Percentiles rank a stretch among this genome's conserved stretches.
Evolutionary conservation across 164 flowering plant species (phyloP).

Genomic region (Sextonia rubra): DNA sequence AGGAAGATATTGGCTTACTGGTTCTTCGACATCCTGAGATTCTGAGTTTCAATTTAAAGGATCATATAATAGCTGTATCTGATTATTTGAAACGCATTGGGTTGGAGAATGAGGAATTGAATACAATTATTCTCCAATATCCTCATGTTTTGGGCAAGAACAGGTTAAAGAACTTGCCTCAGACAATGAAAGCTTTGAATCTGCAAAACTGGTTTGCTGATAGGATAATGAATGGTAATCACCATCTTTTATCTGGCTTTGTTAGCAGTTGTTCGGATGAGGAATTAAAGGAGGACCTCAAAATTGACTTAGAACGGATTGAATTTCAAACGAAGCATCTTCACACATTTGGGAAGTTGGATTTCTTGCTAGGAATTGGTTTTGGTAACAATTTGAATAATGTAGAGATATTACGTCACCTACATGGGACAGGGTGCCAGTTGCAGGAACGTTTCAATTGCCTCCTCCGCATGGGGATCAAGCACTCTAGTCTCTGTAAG

Average conservation of each 20-base stretch:
- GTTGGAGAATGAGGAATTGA: constrained; percentile 24
- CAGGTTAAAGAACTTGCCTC: constrained; percentile 51
- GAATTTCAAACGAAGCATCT: constrained; percentile 13
- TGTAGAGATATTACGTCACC: constrained; percentile 25
- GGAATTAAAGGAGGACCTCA: constrained; percentile 31
- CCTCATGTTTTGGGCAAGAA: constrained; percentile 57
- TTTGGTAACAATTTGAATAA: constrained; percentile 51
- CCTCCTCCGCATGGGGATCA: constrained; percentile 41
- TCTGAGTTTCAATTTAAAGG: constrained; percentile 23
- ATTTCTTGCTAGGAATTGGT: constrained; percentile 56
- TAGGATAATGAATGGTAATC: constrained; percentile 37
- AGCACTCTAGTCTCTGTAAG: constrained; percentile 43
- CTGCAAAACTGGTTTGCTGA: constrained; percentile 54
- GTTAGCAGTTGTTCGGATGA: constrained; percentile 23
- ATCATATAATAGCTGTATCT: neutral
- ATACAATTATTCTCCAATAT: constrained; percentile 23
- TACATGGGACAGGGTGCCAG: constrained; percentile 41
- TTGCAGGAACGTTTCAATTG: constrained; percentile 52
- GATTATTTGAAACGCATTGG: constrained; percentile 50
- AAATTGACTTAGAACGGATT: constrained; percentile 31
- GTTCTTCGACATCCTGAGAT: constrained; percentile 45
- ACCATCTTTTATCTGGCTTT: constrained; percentile 34
- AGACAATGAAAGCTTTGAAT: constrained; percentile 51
- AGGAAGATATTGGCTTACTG: constrained; percentile 38
- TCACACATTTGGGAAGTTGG: constrained; percentile 40